Evolutionary conservation across 768 basidiomycete genomes (phyloP), one percentile per base, ranked within the genome.

Genomic region (Wakefieldia striispora): DNA sequence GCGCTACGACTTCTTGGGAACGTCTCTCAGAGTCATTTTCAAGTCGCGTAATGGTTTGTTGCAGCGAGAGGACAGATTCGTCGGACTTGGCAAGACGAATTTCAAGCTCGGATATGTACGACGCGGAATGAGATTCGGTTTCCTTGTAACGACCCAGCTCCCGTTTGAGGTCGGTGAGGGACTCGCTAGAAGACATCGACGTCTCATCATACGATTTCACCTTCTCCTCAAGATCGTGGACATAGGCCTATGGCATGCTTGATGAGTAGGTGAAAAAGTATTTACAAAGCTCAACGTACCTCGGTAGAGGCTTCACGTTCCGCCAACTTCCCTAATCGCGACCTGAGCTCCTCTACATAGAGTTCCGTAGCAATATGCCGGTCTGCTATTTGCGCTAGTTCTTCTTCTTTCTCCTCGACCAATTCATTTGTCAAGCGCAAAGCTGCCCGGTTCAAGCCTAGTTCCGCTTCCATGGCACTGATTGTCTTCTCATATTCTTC

Each of bases 401-500:
- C 87, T 3, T 85, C 84, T 63, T 94, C 92, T 67, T 92, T 94
- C 70, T 97, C 94, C 55, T 91, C 87, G 39, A 91, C 85, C 70
- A 97, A 76, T 59, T 95, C 91, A 65, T 97, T 95, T 45, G 95
- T 92, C 60, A 93, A 86, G 43, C 88, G 73, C 64, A 97, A 72
- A 17, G 94, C 91, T 2, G 90, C 91, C 43, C 88, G 79, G 58
- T 93, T 93, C 47, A 95, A 75, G 56, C 80, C 89, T 45, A 97
- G 76, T 69, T 95, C 93, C 0, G 89, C 90, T 68, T 99, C 97
- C 79, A 99, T 88, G 3, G 92, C 87, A 36, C 84, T 80, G 56
- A 98, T 95, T 1, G 93, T 92, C 76, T 95, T 93, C 75, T 99
- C 95, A 69, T 99, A 99, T 71, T 97, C 94, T 70, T 97, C 91